Percentiles rank a stretch among this genome's conserved stretches.
These are phyloP conservation scores for Gymnopilus dilepis DNA, from an alignment of 768 basidiomycete species.

Conservation along the genomic window DNA sequence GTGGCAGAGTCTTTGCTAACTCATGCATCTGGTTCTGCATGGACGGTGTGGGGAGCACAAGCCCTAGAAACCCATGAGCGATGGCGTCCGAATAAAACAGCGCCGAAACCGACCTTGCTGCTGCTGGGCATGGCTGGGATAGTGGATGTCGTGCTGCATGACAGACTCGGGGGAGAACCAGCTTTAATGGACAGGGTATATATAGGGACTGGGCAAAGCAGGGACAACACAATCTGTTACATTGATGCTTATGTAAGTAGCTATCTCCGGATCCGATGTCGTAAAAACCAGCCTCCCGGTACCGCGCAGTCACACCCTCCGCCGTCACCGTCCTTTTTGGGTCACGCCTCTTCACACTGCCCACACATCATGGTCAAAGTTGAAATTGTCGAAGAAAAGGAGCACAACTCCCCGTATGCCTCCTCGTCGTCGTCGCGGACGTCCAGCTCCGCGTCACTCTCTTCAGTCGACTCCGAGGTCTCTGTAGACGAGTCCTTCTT, in stretches of 20 bases:
- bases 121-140: slow-evolving; percentile 28
- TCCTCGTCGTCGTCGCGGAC: slow-evolving; percentile 78
- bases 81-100: slow-evolving; percentile 19
- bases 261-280: slow-evolving; percentile 30
- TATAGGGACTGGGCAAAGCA: slow-evolving; percentile 35
- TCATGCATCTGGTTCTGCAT: slow-evolving; percentile 86
- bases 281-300: slow-evolving; percentile 27
- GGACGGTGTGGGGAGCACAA: slow-evolving; percentile 65
- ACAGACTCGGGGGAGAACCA: slow-evolving; percentile 25
- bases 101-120: slow-evolving; percentile 40
- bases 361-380: slow-evolving; percentile 84
- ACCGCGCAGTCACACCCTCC: slow-evolving; percentile 26
- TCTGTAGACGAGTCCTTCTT: slow-evolving; percentile 81
- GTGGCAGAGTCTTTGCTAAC: slow-evolving; percentile 77
- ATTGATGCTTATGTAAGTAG: slow-evolving; percentile 26
- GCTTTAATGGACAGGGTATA: slow-evolving; percentile 36
- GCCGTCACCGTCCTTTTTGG: slow-evolving; percentile 23
- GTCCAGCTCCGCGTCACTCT: slow-evolving; percentile 74
- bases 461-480: slow-evolving; percentile 75
- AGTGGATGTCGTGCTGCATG: slow-evolving; percentile 42
- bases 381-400: slow-evolving; percentile 86
- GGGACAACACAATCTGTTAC: slow-evolving; percentile 31
- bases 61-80: slow-evolving; percentile 44
- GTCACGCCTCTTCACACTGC: slow-evolving; percentile 30
- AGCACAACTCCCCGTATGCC: slow-evolving; percentile 74